Base-by-base conservation (phyloP, 352 stramenopile species). In the Phytopythium aichiense region DNA sequence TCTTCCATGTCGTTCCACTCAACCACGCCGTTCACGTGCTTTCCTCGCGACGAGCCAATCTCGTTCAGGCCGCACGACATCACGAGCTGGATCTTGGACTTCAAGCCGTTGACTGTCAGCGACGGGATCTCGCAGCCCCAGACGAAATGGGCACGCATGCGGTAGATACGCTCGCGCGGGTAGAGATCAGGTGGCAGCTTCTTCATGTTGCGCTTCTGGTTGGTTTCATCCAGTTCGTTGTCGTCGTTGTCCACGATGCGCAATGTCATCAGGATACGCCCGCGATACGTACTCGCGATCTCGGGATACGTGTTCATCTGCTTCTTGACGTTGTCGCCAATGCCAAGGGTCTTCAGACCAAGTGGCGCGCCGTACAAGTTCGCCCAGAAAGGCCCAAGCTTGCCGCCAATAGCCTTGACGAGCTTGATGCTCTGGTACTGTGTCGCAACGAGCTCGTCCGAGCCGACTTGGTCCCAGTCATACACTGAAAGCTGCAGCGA, bases 221-320 rank as follows among this genome's bases (percentile, higher is more conserved):
- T 92, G 6, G 79, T 76, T 43, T 92, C 82, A 31, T 97, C 87
- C 25, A 92, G 77, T 46, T 87, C 66, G 49, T 87, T 72, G 28
- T 84, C 67, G 5, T 82, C 70, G 55, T 97, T 91, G 23, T 82
- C 75, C 46, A 90, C 62, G 43, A 96, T 78, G 18, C 77, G 69
- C 38, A 91, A 68, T n/a, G 68, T 88, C 45, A 97, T 70, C 28
- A 97, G 67, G 18, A 96, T 64, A 5, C 87, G 81, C 2, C 89
- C 89, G 50, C 88, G 82, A 56, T 95, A 96, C 1, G 84, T 92
- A 16, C 81, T 93, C 13, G 81, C 88, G 48, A 89, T 81, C 23
- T 94, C 77, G 0, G 89, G 88, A 48, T 86, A 89, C 38, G 69
- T 84, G 63, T 96, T 96, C 90, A 96, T 96, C 55, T 91, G 80